Percentiles rank a stretch among this genome's conserved stretches.
These are phyloP conservation scores for Quercus ilex DNA, from an alignment of 306 rosid genomes.

Conservation along the genomic window DNA sequence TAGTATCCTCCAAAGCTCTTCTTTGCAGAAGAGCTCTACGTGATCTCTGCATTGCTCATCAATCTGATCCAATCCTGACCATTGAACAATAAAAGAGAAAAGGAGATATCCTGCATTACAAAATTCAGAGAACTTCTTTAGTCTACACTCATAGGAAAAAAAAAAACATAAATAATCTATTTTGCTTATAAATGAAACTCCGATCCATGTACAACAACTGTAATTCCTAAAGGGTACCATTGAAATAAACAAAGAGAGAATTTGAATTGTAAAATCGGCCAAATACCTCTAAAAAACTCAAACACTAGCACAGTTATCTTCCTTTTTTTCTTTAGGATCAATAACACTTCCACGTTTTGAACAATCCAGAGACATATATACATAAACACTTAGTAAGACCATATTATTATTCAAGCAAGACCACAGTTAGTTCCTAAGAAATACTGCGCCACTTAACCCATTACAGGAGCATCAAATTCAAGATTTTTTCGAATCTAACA, in stretches of 20 bases:
- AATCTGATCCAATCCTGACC: slow-evolving; percentile 37
- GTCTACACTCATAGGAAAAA: slow-evolving; percentile 4
- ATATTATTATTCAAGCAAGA: slow-evolving; percentile 47
- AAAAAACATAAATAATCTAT: neutral
- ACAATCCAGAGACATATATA: neutral
- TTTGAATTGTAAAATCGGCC: slow-evolving; percentile 4
- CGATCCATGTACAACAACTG: neutral
- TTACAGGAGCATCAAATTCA: slow-evolving; percentile 20
- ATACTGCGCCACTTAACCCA: slow-evolving; percentile 36
- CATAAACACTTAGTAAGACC: neutral
- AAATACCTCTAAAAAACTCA: neutral
- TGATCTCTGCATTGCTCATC: slow-evolving; percentile 81
- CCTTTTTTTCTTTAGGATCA: neutral
- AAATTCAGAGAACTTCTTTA: slow-evolving; percentile 20
- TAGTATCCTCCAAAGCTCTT: slow-evolving; percentile 56
- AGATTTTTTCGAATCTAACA: neutral
- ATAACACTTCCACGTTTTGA: neutral
- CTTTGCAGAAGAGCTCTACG: slow-evolving; percentile 67
- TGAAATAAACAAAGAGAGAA: neutral
- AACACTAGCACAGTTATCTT: neutral
- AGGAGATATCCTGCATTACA: slow-evolving; percentile 31
- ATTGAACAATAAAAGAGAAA: slow-evolving; percentile 1
- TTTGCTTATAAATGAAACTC: neutral
- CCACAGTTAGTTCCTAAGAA: slow-evolving; percentile 16
- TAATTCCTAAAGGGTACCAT: neutral